Evolutionary conservation across 139 green algal genomes (phyloP).

Genomic region (Volvox africanus): DNA sequence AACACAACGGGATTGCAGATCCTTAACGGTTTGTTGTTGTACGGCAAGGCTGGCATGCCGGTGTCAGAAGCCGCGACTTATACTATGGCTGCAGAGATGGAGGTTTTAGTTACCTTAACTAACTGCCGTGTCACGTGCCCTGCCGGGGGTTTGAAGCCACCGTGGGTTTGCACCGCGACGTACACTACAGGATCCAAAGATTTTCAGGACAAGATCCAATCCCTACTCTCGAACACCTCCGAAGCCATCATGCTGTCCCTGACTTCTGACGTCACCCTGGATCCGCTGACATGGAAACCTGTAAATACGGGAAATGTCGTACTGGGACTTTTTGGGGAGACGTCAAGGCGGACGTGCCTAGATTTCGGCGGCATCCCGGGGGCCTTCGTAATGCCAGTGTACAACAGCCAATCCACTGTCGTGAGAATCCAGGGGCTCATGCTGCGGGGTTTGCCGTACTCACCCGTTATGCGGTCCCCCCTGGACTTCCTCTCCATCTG

Average conservation of each 20-base stretch:
- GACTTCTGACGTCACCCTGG: neutral
- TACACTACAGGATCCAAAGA: neutral
- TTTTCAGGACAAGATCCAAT: neutral
- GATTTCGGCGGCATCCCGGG: constrained; percentile 8
- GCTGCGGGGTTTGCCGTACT: constrained; percentile 23
- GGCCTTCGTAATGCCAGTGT: neutral
- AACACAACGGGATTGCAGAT: neutral
- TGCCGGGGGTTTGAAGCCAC: neutral
- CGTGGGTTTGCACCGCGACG: constrained; percentile 1
- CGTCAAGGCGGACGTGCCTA: neutral
- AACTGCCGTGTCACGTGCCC: neutral
- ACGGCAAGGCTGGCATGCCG: constrained; percentile 8
- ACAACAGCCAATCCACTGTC: neutral
- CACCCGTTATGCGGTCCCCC: neutral
- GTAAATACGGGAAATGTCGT: neutral
- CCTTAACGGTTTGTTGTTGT: constrained; percentile 4
- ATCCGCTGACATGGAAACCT: neutral
- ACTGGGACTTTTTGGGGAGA: neutral
- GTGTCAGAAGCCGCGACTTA: neutral
- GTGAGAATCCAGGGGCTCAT: neutral
- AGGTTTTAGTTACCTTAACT: neutral
- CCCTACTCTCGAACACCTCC: neutral
- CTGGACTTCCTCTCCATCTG: neutral
- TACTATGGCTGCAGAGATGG: neutral
- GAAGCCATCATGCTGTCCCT: neutral